Percentiles rank a stretch among this genome's conserved stretches.
phyloP scores from a whole-genome alignment of 2,329 filamentous ascomycete species.

The Arthrobotrys sphaeroides region DNA sequence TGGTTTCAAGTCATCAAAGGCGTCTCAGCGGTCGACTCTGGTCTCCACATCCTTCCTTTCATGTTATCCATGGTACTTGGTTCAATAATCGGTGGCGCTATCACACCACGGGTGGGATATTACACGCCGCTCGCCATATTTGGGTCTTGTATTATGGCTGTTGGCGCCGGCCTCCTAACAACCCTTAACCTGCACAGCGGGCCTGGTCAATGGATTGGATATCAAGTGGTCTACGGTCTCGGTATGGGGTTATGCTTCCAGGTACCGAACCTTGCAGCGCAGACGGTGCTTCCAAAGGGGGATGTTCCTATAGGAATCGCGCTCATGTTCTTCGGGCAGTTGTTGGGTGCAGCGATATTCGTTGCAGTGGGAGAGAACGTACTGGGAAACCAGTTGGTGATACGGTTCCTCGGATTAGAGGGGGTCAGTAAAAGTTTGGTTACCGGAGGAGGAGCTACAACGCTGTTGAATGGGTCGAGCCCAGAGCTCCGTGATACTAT shows the following conservation, averaged over 20 bases:
- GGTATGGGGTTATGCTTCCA: slow-evolving; percentile 70
- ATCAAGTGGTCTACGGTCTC: slow-evolving; percentile 62
- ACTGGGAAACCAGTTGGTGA: slow-evolving; percentile 64
- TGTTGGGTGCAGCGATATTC: slow-evolving; percentile 70
- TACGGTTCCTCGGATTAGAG: slow-evolving; percentile 21
- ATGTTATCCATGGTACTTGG: slow-evolving; percentile 66
- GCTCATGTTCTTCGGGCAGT: slow-evolving; percentile 69
- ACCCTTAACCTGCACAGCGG: slow-evolving; percentile 63
- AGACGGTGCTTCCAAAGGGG: slow-evolving; percentile 66
- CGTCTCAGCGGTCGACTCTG: slow-evolving; percentile 66
- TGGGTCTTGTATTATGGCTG: slow-evolving; percentile 63
- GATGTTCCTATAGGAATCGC: slow-evolving; percentile 69
- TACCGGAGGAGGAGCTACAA: slow-evolving; percentile 67
- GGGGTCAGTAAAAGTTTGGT: slow-evolving; percentile 61
- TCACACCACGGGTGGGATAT: slow-evolving; percentile 69
- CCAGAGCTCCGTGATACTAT: slow-evolving; percentile 66
- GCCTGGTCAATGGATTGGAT: slow-evolving; percentile 62
- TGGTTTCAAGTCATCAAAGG: slow-evolving; percentile 69
- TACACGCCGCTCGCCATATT: slow-evolving; percentile 69
- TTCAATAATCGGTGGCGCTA: slow-evolving; percentile 64
- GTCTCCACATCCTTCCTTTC: slow-evolving; percentile 68
- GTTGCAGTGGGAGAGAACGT: slow-evolving; percentile 69
- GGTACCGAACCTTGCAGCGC: slow-evolving; percentile 68
- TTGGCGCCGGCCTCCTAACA: slow-evolving; percentile 68
- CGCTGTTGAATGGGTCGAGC: slow-evolving; percentile 68